Conservation (phyloP, 768 basidiomycete species). For the Plicaturopsis crispa region DNA sequence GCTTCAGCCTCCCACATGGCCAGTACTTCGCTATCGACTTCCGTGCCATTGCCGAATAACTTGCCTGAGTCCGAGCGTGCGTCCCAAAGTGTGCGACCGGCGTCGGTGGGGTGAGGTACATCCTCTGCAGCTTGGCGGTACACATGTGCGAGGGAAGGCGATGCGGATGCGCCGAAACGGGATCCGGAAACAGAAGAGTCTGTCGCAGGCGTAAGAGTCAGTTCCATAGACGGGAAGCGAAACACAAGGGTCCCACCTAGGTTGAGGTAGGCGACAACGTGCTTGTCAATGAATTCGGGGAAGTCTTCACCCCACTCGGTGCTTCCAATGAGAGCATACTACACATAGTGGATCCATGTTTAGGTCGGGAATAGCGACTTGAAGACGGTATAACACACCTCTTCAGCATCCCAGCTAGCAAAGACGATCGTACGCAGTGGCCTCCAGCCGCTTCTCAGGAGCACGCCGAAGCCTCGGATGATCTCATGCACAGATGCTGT, state of each 20-base stretch:
- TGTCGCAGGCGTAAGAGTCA: neutral
- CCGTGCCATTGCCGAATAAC: constrained; percentile 21
- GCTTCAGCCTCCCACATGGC: constrained; percentile 30
- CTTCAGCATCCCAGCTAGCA: constrained; percentile 78
- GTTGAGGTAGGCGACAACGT: constrained; percentile 61
- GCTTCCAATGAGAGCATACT: constrained; percentile 49
- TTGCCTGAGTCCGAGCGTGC: constrained; percentile 40
- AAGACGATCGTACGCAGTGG: constrained; percentile 67
- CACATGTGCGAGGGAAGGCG: constrained; percentile 61
- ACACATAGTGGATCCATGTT: constrained; percentile 18
- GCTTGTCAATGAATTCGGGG: constrained; percentile 39
- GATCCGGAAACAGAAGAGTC: constrained; percentile 47
- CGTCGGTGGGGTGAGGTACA: constrained; percentile 48
- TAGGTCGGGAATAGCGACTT: constrained; percentile 55
- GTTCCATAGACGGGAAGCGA: constrained; percentile 2
- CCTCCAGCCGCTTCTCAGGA: constrained; percentile 54
- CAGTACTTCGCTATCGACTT: constrained; percentile 34
- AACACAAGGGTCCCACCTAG: constrained; percentile 32
- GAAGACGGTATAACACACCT: constrained; percentile 25
- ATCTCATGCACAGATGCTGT: constrained; percentile 49
- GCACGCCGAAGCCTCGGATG: constrained; percentile 44
- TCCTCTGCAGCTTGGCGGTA: constrained; percentile 44
- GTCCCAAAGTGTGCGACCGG: constrained; percentile 49
- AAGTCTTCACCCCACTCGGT: constrained; percentile 72
- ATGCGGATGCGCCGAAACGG: constrained; percentile 40